A percentile compares a stretch with the other conserved stretches of the same genome.
These are phyloP conservation scores for Tricholoma furcatifolium DNA, from an alignment of 768 basidiomycete species.

Conservation along the genomic window DNA sequence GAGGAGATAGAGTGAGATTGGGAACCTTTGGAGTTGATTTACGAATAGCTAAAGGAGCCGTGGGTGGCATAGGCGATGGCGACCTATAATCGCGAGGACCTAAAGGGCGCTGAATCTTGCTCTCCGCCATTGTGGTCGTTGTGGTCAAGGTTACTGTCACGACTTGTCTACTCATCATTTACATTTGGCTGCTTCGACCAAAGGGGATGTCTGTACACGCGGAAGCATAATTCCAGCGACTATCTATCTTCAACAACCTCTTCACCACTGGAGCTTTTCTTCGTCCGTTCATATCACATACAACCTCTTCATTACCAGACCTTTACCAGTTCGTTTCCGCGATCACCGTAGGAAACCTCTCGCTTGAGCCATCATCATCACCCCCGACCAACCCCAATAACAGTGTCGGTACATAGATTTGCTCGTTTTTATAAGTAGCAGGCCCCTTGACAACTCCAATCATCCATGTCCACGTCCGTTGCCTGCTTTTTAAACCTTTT, in stretches of 20 bases:
- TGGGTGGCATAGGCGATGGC: conserved; percentile 31
- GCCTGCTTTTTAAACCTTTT: not conserved
- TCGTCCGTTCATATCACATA: not conserved
- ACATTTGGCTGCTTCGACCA: conserved; percentile 23
- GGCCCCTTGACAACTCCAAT: not conserved
- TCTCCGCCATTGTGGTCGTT: conserved; percentile 25
- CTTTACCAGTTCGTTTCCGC: not conserved
- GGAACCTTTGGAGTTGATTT: conserved; percentile 21
- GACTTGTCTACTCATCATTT: conserved; percentile 21
- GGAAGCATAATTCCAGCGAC: conserved; percentile 12
- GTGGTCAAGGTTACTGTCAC: conserved; percentile 28
- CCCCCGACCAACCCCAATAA: not conserved
- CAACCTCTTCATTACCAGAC: not conserved
- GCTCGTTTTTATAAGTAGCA: not conserved
- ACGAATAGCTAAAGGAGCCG: conserved; percentile 27
- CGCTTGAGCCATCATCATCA: not conserved
- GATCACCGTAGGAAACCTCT: not conserved
- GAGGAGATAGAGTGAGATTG: conserved; percentile 9
- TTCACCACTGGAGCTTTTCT: not conserved
- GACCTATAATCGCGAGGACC: conserved; percentile 51
- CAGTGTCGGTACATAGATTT: not conserved
- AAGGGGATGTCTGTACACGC: conserved; percentile 26
- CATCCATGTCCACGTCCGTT: not conserved
- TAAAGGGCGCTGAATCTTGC: conserved; percentile 36
- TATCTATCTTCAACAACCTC: not conserved